Evolutionary conservation across 202 grass and related monocot species (phyloP).

Genomic region (Cymbopogon flexuosus): DNA sequence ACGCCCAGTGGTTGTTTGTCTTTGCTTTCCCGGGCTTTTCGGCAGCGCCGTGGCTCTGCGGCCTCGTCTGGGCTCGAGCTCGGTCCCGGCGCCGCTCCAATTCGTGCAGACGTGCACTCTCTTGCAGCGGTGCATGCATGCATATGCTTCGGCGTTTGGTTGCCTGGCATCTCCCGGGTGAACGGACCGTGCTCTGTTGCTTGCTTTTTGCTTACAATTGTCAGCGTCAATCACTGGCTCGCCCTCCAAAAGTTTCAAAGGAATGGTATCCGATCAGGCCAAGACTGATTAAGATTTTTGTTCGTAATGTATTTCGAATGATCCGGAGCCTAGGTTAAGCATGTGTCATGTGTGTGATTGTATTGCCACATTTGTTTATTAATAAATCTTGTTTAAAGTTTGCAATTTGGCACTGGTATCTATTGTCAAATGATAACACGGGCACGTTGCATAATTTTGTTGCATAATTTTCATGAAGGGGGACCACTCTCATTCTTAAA

Average conservation of each 20-base stretch:
- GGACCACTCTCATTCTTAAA: too few species aligned
- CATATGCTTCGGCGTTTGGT: not conserved
- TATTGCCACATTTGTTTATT: too few species aligned
- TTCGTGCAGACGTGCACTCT: not conserved
- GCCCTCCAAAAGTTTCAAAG: not conserved
- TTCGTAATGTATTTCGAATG: not conserved
- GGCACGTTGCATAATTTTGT: too few species aligned
- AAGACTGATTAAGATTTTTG: not conserved
- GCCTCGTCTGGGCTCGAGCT: not conserved
- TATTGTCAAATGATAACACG: too few species aligned
- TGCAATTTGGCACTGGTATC: too few species aligned
- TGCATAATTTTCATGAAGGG: too few species aligned
- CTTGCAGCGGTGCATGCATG: not conserved
- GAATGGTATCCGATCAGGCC: not conserved
- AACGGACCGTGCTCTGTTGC: not conserved
- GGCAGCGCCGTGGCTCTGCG: not conserved
- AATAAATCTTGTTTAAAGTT: too few species aligned
- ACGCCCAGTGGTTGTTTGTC: not conserved
- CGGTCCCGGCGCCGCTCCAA: not conserved
- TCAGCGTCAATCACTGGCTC: not conserved
- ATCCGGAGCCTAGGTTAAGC: not conserved
- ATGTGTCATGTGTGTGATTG: not conserved
- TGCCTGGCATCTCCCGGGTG: slow-evolving; percentile 7
- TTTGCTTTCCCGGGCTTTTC: slow-evolving; percentile 3
- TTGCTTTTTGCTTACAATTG: not conserved